phyloP scores from a whole-genome alignment of 768 basidiomycete genomes.

The Mycena crocata region DNA sequence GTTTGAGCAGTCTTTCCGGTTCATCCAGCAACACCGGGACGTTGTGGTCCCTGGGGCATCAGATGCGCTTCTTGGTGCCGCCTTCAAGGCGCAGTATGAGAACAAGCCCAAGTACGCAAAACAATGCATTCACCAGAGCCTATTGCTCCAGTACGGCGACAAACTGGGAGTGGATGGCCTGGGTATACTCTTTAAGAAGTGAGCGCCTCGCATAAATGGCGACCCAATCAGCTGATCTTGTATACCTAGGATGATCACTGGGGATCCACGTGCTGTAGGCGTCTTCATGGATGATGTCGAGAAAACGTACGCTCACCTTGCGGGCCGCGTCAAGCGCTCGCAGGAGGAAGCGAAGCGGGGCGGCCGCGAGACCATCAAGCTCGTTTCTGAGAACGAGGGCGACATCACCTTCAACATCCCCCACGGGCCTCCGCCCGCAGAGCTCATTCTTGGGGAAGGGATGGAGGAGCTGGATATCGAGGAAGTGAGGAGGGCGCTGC shows the following conservation, averaged over 20 bases:
- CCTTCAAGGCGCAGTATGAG: slow-evolving; percentile 84
- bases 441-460: slow-evolving; percentile 90
- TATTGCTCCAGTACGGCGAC: slow-evolving; percentile 93
- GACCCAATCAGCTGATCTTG: background rate
- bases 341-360: slow-evolving; percentile 68
- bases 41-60: slow-evolving; percentile 89
- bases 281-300: slow-evolving; percentile 93
- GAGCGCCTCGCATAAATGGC: slow-evolving; percentile 31
- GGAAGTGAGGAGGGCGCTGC: slow-evolving; percentile 87
- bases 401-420: slow-evolving; percentile 94
- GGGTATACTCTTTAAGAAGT: slow-evolving; percentile 94
- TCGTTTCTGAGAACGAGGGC: slow-evolving; percentile 87
- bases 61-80: slow-evolving; percentile 91
- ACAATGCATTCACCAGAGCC: slow-evolving; percentile 92
- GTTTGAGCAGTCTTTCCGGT: slow-evolving; percentile 85
- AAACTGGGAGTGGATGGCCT: slow-evolving; percentile 94
- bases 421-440: slow-evolving; percentile 92
- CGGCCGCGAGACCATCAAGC: slow-evolving; percentile 90
- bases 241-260: slow-evolving; percentile 85
- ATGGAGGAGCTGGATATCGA: slow-evolving; percentile 84
- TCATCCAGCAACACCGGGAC: slow-evolving; percentile 88
- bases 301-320: slow-evolving; percentile 86
- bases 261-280: slow-evolving; percentile 77
- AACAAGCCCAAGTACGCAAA: slow-evolving; percentile 78
- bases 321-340: slow-evolving; percentile 74